Conservation (phyloP, 495 filamentous ascomycete genomes). For the Cercophora samala region DNA sequence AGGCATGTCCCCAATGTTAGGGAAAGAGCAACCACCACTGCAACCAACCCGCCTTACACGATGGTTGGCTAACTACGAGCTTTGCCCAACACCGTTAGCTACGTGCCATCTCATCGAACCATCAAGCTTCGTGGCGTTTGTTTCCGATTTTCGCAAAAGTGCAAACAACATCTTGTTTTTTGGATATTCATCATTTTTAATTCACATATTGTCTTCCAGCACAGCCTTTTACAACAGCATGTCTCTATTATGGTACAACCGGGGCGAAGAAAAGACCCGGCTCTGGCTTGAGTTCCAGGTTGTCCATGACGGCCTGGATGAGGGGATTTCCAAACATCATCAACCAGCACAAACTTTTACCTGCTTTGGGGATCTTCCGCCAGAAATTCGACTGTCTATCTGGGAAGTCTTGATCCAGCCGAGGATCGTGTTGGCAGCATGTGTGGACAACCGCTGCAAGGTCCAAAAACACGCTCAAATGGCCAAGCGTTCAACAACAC, state of each 20-base stretch:
- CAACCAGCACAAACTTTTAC: constrained; percentile 28
- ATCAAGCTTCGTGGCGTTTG: constrained; percentile 2
- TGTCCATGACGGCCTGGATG: constrained; percentile 35
- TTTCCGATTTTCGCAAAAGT: not conserved
- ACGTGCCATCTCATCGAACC: not conserved
- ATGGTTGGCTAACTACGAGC: not conserved
- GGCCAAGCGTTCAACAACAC: constrained; percentile 17
- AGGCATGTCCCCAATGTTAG: not conserved
- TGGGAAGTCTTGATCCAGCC: constrained; percentile 42
- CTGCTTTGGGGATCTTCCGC: constrained; percentile 39
- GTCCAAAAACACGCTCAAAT: constrained; percentile 20
- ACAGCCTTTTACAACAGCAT: not conserved
- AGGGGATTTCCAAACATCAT: not conserved
- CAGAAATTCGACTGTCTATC: constrained; percentile 48
- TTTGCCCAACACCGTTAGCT: not conserved
- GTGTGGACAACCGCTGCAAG: constrained; percentile 28
- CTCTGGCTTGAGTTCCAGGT: constrained; percentile 43
- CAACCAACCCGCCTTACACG: not conserved
- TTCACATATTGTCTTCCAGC: not conserved
- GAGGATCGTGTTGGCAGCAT: constrained; percentile 36
- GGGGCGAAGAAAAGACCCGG: constrained; percentile 18
- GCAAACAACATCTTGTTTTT: not conserved
- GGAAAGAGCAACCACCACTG: not conserved
- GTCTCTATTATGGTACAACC: constrained; percentile 18
- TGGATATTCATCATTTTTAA: not conserved